These are phyloP conservation scores for Apocynum venetum DNA, from an alignment of 257 asterid species.

Conservation along the genomic window DNA sequence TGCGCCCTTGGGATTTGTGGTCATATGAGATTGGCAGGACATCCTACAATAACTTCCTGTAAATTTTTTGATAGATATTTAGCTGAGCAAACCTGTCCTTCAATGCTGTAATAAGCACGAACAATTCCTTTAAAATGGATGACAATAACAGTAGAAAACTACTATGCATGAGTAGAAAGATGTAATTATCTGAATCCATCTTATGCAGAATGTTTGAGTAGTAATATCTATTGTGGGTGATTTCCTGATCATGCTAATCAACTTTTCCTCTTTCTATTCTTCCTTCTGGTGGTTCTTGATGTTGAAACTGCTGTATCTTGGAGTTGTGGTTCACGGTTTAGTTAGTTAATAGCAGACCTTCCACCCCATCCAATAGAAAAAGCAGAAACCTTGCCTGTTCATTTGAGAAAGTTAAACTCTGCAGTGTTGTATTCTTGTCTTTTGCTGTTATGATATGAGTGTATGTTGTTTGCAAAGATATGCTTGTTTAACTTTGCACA, in stretches of 20 bases:
- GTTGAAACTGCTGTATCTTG: neutral
- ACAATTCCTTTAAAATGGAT: neutral
- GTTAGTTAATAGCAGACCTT: neutral
- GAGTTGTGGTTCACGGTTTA: neutral
- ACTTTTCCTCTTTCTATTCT: neutral
- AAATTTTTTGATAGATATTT: neutral
- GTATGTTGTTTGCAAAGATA: neutral
- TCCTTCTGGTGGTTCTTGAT: neutral
- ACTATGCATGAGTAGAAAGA: neutral
- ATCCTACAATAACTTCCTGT: neutral
- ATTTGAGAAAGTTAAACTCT: neutral
- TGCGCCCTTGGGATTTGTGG: neutral
- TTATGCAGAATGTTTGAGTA: neutral
- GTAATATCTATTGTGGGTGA: neutral
- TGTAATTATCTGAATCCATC: neutral
- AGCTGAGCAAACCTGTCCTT: neutral
- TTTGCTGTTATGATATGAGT: neutral
- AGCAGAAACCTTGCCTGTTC: neutral
- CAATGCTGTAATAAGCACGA: neutral
- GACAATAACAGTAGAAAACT: neutral
- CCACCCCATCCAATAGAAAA: neutral
- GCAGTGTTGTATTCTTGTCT: neutral
- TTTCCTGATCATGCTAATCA: neutral
- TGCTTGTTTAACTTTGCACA: conserved; percentile 6
- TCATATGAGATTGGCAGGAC: neutral